These are phyloP conservation scores for Penicillium sp. DNA, from an alignment of 2,329 filamentous ascomycete genomes.

Conservation along the genomic window DNA sequence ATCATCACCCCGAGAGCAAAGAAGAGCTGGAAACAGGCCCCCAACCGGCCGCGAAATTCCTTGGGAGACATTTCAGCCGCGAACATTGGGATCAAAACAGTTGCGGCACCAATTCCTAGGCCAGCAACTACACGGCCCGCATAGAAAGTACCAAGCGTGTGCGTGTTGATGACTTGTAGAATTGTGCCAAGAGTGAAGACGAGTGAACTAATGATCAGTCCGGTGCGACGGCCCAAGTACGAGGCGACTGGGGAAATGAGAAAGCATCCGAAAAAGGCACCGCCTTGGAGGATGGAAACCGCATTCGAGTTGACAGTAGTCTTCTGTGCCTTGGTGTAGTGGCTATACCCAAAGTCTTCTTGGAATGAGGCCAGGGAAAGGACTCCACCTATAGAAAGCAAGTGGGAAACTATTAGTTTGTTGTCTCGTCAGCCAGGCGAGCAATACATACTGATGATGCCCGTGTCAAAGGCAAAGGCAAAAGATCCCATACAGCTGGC, in stretches of 20 bases:
- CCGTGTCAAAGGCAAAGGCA: constrained; percentile 41
- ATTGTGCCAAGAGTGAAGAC: constrained; percentile 40
- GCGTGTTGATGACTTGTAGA: constrained; percentile 49
- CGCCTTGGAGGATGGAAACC: constrained; percentile 51
- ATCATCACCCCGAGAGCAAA: constrained; percentile 40
- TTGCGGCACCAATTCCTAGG: constrained; percentile 48
- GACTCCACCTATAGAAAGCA: constrained; percentile 39
- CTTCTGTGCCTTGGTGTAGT: constrained; percentile 38
- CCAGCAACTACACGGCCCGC: constrained; percentile 48
- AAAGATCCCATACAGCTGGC: constrained; percentile 42
- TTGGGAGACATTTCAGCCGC: constrained; percentile 45
- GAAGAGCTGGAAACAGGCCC: constrained; percentile 43
- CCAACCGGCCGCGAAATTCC: constrained; percentile 18
- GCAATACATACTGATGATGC: constrained; percentile 32
- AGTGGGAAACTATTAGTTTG: background rate
- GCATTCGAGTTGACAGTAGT: constrained; percentile 49
- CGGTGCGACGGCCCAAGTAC: constrained; percentile 44
- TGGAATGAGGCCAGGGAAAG: constrained; percentile 47
- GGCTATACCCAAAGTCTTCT: constrained; percentile 36
- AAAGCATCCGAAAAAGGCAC: constrained; percentile 54
- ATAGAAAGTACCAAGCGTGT: constrained; percentile 47
- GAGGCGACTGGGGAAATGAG: constrained; percentile 48
- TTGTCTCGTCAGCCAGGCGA: background rate
- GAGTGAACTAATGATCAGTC: constrained; percentile 46
- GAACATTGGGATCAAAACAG: constrained; percentile 43